Evolutionary conservation across 2,329 filamentous ascomycete species (phyloP).

Genomic region (Xylariaceae sp.): DNA sequence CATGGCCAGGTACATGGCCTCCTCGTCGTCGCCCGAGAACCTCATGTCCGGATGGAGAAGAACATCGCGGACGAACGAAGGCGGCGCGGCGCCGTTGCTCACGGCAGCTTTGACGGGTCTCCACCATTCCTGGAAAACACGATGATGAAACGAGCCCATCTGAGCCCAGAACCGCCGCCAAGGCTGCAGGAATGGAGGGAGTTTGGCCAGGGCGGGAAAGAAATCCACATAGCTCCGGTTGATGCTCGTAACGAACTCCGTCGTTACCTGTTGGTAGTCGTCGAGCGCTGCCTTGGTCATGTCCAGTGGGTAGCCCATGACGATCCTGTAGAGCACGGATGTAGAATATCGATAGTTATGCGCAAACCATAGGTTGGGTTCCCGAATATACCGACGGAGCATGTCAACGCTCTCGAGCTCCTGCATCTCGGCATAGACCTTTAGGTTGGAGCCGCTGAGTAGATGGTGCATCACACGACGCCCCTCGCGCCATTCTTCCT

Average conservation of each 20-base stretch:
- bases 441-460: conserved; percentile 23
- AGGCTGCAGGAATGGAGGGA: conserved; percentile 20
- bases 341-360: conserved; percentile 28
- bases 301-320: conserved; percentile 21
- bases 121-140: conserved; percentile 23
- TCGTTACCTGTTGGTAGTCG: conserved; percentile 22
- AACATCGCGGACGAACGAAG: conserved; percentile 25
- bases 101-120: conserved; percentile 13
- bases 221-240: conserved; percentile 8
- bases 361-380: conserved; percentile 24
- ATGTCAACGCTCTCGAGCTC: conserved; percentile 25
- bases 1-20: conserved; percentile 29
- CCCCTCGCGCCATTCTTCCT: conserved; percentile 22
- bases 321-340: conserved; percentile 26
- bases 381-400: conserved; percentile 20
- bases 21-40: conserved; percentile 23
- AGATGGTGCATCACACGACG: conserved; percentile 28
- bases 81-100: conserved; percentile 16
- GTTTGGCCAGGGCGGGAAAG: conserved; percentile 6
- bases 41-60: conserved; percentile 11
- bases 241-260: conserved; percentile 22
- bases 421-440: conserved; percentile 22
- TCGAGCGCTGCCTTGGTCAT: conserved; percentile 22
- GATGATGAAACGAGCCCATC: conserved; percentile 19
- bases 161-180: conserved; percentile 19